Conservation (phyloP, 2,329 filamentous ascomycete species). For the Trichoderma sp. region DNA sequence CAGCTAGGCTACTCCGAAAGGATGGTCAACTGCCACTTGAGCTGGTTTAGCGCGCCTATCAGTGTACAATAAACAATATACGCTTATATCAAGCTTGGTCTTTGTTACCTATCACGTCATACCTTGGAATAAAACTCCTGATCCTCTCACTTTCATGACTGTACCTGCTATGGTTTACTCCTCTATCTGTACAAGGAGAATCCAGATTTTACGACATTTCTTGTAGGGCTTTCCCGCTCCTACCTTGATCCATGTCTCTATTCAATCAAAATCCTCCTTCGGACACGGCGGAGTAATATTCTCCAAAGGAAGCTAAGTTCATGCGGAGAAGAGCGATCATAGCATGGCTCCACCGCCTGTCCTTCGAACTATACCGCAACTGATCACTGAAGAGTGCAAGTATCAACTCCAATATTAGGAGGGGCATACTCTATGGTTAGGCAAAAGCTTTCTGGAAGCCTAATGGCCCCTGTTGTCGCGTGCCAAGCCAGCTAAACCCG, state of each 20-base stretch:
- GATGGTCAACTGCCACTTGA: not conserved
- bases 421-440: not conserved
- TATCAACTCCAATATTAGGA: not conserved
- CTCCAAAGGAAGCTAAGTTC: not conserved
- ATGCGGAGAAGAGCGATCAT: not conserved
- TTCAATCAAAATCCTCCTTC: not conserved
- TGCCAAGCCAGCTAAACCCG: not conserved
- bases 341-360: not conserved
- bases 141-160: not conserved
- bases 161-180: not conserved
- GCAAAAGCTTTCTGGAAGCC: not conserved
- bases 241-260: not conserved
- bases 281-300: not conserved
- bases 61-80: not conserved
- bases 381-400: not conserved
- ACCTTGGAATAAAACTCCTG: not conserved
- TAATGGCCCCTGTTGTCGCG: not conserved
- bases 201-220: not conserved
- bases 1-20: not conserved
- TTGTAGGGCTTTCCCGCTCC: not conserved
- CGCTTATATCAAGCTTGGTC: not conserved
- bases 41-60: not conserved
- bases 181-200: not conserved
- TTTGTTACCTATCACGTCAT: not conserved
- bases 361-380: not conserved